phyloP scores from a whole-genome alignment of 148 eudicot species.

The Fagopyrum esculentum region DNA sequence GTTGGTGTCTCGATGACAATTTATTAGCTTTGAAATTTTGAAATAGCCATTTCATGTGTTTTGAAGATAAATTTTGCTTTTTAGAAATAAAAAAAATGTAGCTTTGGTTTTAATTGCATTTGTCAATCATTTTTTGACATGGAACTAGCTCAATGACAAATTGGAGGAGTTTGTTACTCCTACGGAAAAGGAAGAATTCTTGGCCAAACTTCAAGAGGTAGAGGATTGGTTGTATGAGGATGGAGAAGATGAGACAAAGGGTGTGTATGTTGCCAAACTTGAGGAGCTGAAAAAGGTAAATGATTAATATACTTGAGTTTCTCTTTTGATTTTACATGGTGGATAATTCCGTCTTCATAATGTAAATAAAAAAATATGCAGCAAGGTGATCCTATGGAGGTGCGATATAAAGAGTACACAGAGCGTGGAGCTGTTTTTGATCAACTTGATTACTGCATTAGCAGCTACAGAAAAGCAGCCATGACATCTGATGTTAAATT shows the following conservation, averaged over 20 bases:
- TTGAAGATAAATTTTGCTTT: not conserved
- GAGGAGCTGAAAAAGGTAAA: slow-evolving; percentile 87
- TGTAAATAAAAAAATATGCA: slow-evolving; percentile 16
- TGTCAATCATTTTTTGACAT: not conserved
- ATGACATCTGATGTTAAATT: slow-evolving; percentile 64
- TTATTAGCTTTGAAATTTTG: not conserved
- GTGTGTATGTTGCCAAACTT: slow-evolving; percentile 84
- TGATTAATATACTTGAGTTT: not conserved
- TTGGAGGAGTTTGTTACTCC: slow-evolving; percentile 63
- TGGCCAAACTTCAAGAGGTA: slow-evolving; percentile 63
- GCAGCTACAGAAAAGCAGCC: slow-evolving; percentile 69
- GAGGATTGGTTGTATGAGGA: slow-evolving; percentile 98
- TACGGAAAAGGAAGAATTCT: slow-evolving; percentile 61
- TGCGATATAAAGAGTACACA: slow-evolving; percentile 62
- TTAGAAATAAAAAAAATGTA: not conserved
- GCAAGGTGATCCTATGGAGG: slow-evolving; percentile 92
- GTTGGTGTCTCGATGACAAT: no score
- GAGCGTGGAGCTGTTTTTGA: slow-evolving; percentile 60
- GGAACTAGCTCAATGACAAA: slow-evolving; percentile 67
- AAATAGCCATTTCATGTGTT: not conserved
- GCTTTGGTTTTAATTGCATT: not conserved
- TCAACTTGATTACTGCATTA: slow-evolving; percentile 48
- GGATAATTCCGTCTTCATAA: not conserved
- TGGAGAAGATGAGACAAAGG: slow-evolving; percentile 95
- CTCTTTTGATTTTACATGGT: not conserved